These are phyloP conservation scores for Lactifluus volemus DNA, from an alignment of 768 basidiomycete genomes.

Conservation along the genomic window DNA sequence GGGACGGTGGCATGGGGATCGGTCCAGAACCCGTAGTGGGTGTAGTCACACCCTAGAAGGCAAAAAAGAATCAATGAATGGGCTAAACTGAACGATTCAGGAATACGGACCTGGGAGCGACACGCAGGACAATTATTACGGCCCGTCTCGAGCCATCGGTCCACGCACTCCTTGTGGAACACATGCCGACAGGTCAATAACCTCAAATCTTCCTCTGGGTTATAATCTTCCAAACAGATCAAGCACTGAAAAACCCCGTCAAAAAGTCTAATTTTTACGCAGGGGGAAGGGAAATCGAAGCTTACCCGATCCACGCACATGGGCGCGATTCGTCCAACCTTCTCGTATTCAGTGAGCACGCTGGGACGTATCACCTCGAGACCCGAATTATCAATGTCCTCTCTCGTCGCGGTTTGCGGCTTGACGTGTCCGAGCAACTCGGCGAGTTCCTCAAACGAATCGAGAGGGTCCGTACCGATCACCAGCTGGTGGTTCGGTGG, in stretches of 20 bases:
- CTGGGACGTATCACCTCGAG: slow-evolving; percentile 57
- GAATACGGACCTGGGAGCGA: slow-evolving; percentile 52
- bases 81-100: neutral
- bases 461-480: slow-evolving; percentile 62
- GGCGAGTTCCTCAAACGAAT: slow-evolving; percentile 79
- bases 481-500: slow-evolving; percentile 85
- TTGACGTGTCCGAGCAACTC: slow-evolving; percentile 78
- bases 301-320: slow-evolving; percentile 76
- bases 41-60: neutral
- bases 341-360: slow-evolving; percentile 41
- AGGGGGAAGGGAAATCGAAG: no score
- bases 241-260: slow-evolving; percentile 42
- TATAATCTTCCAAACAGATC: slow-evolving; percentile 85
- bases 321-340: slow-evolving; percentile 29
- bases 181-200: slow-evolving; percentile 77
- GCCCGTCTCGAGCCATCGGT: slow-evolving; percentile 38
- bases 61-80: neutral
- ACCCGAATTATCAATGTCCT: slow-evolving; percentile 80
- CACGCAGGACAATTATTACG: slow-evolving; percentile 91
- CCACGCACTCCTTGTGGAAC: slow-evolving; percentile 87
- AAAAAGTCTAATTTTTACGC: no score
- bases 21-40: neutral
- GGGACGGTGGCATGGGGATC: neutral
- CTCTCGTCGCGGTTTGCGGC: slow-evolving; percentile 71
- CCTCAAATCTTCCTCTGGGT: slow-evolving; percentile 66